Conservation (phyloP, 2,329 filamentous ascomycete species). For the Teratosphaeria destructans region DNA sequence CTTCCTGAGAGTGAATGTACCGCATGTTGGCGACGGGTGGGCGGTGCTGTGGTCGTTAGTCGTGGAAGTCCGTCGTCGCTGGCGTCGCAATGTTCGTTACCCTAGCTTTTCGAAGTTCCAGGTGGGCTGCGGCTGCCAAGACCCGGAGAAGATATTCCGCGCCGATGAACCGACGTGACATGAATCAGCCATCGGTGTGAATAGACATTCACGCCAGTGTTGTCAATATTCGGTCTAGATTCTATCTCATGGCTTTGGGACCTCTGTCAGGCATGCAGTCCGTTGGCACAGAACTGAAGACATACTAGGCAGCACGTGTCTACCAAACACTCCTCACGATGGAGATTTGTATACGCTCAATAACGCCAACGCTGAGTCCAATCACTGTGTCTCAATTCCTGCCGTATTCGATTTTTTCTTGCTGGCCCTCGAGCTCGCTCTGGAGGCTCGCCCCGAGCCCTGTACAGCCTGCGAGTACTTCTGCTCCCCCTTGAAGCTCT, state of each 20-base stretch:
- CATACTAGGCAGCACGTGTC: no score
- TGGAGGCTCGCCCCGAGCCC: neutral
- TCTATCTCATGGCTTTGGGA: no score
- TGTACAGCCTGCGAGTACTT: neutral
- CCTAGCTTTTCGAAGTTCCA: neutral
- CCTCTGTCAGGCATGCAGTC: no score
- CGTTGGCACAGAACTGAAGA: no score
- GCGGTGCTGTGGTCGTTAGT: neutral
- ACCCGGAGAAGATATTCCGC: neutral
- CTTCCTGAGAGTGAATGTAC: conserved; percentile 99
- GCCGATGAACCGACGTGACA: neutral
- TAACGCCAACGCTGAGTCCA: neutral
- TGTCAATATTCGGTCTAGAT: no score
- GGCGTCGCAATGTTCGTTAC: neutral
- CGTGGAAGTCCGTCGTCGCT: neutral
- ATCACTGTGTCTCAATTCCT: neutral
- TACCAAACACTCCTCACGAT: no score
- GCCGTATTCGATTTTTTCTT: neutral
- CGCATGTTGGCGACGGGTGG: conserved; percentile 65
- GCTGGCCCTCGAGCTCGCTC: conserved; percentile 5
- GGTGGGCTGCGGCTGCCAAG: neutral
- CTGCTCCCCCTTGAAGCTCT: conserved; percentile 29
- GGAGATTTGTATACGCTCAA: neutral
- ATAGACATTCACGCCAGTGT: no score
- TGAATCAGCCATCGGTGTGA: no score